Conservation (phyloP, 2,329 filamentous ascomycete species). For the Phaeosphaeria sp. region DNA sequence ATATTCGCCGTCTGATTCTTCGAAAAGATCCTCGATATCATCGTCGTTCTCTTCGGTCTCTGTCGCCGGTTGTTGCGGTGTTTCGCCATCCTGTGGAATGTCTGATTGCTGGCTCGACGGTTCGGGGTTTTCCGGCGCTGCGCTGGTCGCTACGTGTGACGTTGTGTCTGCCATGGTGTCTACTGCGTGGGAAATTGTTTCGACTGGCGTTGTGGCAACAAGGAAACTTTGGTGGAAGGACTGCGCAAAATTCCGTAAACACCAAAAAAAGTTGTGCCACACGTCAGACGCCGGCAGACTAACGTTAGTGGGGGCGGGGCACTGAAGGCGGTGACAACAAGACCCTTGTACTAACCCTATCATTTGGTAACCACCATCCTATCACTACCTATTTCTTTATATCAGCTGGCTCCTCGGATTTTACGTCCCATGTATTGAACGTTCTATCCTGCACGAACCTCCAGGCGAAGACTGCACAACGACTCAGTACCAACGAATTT, state of each 20-base stretch:
- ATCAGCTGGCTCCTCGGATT: too few species aligned
- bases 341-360: too few species aligned
- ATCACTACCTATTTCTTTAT: too few species aligned
- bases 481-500: too few species aligned
- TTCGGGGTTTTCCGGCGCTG: constrained; percentile 4
- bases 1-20: constrained; percentile 57
- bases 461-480: too few species aligned
- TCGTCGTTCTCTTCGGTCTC: constrained; percentile 60
- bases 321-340: background rate
- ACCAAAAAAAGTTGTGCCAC: background rate
- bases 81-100: constrained; percentile 4
- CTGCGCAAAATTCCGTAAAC: background rate
- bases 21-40: constrained; percentile 69
- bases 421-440: too few species aligned
- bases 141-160: constrained; percentile 19
- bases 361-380: too few species aligned
- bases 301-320: background rate
- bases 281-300: background rate
- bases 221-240: background rate
- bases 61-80: constrained; percentile 10
- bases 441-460: too few species aligned
- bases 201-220: background rate
- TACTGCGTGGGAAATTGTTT: background rate
- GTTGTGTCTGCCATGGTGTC: background rate
- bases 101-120: constrained; percentile 11